These are phyloP conservation scores for Amaranthus tricolor DNA, from an alignment of 179 eudicot genomes.

Conservation along the genomic window DNA sequence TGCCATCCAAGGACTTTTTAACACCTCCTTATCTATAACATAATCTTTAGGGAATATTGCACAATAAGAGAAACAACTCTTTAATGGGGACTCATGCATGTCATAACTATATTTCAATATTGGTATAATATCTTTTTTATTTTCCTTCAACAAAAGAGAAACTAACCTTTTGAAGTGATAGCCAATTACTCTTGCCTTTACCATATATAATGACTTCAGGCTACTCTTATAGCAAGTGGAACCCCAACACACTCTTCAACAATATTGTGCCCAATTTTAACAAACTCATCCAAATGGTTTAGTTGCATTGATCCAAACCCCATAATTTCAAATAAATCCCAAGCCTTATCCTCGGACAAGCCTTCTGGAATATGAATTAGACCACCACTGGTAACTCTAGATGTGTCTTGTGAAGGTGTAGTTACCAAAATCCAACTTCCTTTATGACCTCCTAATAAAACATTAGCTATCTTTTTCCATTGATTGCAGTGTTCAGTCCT, in stretches of 20 bases:
- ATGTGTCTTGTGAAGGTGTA: not conserved
- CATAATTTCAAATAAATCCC: conserved; percentile 9
- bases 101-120: not conserved
- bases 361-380: not conserved
- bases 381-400: not conserved
- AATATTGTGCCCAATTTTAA: conserved; percentile 9
- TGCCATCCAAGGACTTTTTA: conserved; percentile 15
- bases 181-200: conserved; percentile 5
- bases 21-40: not conserved
- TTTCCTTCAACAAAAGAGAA: no score
- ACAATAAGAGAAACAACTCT: conserved; percentile 16
- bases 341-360: conserved; percentile 9
- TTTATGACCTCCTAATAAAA: not conserved
- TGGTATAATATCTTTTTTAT: no score
- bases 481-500: conserved; percentile 10
- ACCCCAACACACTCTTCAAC: conserved; percentile 6
- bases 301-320: not conserved
- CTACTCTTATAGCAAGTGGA: not conserved
- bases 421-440: conserved; percentile 23
- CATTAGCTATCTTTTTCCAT: not conserved
- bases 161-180: not conserved
- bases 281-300: not conserved
- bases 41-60: not conserved
- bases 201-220: not conserved
- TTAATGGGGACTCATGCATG: not conserved